phyloP scores from a whole-genome alignment of 495 filamentous ascomycete species.

The Acidomyces sp. region DNA sequence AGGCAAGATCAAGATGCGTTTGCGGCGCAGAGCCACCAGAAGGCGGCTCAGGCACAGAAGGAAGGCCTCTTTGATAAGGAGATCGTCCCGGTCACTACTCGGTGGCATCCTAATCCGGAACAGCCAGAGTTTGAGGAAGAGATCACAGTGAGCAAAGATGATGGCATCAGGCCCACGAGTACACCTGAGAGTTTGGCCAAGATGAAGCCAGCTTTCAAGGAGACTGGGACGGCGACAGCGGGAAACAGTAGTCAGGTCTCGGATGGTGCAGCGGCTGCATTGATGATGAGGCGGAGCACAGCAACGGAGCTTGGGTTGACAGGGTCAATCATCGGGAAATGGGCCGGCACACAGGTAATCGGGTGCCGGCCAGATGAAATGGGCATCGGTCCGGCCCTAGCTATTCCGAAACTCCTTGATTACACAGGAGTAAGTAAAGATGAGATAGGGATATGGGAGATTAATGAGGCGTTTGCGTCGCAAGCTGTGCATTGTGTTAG shows the following conservation, averaged over 20 bases:
- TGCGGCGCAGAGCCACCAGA: conserved; percentile 56
- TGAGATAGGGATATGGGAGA: conserved; percentile 84
- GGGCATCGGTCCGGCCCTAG: conserved; percentile 77
- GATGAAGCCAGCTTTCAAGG: conserved; percentile 74
- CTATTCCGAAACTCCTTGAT: conserved; percentile 65
- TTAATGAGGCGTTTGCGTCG: conserved; percentile 91
- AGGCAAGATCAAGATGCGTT: conserved; percentile 72
- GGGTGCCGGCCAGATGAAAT: conserved; percentile 84
- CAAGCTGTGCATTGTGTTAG: conserved; percentile 73
- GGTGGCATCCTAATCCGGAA: conserved; percentile 48
- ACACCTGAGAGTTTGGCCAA: conserved; percentile 55
- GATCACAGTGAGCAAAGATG: conserved; percentile 56
- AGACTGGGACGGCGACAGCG: conserved; percentile 59
- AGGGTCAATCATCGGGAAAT: conserved; percentile 60
- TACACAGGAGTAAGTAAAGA: conserved; percentile 47
- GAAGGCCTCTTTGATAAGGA: conserved; percentile 61
- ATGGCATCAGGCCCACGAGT: conserved; percentile 60
- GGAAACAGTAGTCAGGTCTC: conserved; percentile 79
- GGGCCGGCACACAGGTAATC: conserved; percentile 56
- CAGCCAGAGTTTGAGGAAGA: conserved; percentile 46
- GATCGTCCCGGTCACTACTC: conserved; percentile 60
- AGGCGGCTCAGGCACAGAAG: conserved; percentile 54
- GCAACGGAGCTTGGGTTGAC: conserved; percentile 59
- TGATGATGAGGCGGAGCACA: conserved; percentile 76
- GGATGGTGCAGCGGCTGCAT: conserved; percentile 71